A percentile compares a stretch with the other conserved stretches of the same genome.
phyloP scores from a whole-genome alignment of 768 basidiomycete species.

The Russula brevipes region DNA sequence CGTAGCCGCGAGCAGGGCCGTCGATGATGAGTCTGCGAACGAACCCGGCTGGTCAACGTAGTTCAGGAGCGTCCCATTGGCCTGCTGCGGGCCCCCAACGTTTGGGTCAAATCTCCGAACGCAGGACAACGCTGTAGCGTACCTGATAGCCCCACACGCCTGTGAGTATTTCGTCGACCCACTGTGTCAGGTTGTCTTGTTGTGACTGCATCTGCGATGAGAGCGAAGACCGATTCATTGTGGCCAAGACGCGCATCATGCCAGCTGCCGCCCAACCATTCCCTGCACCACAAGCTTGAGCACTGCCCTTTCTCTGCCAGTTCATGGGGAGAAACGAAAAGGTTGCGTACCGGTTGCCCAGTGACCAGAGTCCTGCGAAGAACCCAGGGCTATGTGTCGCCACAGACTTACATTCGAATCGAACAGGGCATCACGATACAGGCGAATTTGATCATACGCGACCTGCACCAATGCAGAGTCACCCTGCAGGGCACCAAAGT shows the following conservation, averaged over 20 bases:
- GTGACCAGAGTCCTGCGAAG: constrained; percentile 42
- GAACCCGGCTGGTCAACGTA: constrained; percentile 46
- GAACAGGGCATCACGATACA: constrained; percentile 52
- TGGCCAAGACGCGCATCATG: constrained; percentile 55
- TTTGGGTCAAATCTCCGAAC: not conserved
- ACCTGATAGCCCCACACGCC: constrained; percentile 45
- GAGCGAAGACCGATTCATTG: constrained; percentile 44
- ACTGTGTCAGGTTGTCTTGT: constrained; percentile 42
- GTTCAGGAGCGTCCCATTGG: constrained; percentile 47
- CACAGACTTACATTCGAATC: constrained; percentile 45
- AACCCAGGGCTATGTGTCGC: constrained; percentile 50
- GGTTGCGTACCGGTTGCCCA: constrained; percentile 49
- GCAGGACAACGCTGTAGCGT: constrained; percentile 1
- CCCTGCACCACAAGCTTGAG: constrained; percentile 29
- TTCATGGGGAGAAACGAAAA: not conserved
- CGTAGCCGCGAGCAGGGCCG: constrained; percentile 52
- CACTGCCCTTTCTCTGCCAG: not conserved
- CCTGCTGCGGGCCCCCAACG: constrained; percentile 29
- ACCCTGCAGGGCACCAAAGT: constrained; percentile 49
- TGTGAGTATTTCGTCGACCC: constrained; percentile 50
- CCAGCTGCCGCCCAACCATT: constrained; percentile 73
- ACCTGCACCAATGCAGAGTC: constrained; percentile 38
- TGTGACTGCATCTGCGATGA: constrained; percentile 37
- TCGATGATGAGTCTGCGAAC: constrained; percentile 51
- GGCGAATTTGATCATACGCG: constrained; percentile 51